These are phyloP conservation scores for Phytophthora chlamydospora DNA, from an alignment of 352 stramenopile genomes.

Conservation along the genomic window DNA sequence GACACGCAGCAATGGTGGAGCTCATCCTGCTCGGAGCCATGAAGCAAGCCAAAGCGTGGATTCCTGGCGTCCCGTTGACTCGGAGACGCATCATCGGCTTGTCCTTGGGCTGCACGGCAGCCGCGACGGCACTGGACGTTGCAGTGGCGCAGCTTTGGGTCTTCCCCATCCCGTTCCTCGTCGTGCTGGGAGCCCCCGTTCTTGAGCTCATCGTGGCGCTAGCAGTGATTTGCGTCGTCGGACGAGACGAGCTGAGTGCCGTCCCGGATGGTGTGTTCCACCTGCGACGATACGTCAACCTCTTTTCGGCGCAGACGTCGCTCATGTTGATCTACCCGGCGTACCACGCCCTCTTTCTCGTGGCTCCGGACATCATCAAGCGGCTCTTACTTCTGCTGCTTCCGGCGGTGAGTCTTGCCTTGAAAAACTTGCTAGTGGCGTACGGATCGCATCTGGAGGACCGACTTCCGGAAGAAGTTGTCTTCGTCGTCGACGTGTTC, in stretches of 20 bases:
- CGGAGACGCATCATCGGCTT: conserved; percentile 3
- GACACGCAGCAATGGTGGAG: conserved; percentile 12
- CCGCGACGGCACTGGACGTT: conserved; percentile 15
- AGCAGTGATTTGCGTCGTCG: conserved; percentile 22
- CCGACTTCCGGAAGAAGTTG: conserved; percentile 30
- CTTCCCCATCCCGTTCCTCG: conserved; percentile 35
- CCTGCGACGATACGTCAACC: conserved; percentile 12
- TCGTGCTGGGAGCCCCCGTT: conserved; percentile 8
- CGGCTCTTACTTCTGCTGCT: conserved; percentile 12
- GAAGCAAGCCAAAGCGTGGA: conserved; percentile 18
- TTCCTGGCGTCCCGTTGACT: conserved; percentile 17
- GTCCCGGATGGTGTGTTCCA: conserved; percentile 18
- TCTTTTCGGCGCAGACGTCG: conserved; percentile 21
- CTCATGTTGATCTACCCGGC: conserved; percentile 26
- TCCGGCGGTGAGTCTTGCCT: background rate
- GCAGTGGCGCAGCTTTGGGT: conserved; percentile 21
- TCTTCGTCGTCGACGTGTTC: conserved; percentile 20
- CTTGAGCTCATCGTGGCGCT: conserved; percentile 19
- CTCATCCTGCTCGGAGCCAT: conserved; percentile 14
- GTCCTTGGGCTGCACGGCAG: conserved; percentile 4
- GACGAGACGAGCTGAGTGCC: conserved; percentile 6
- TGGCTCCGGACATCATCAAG: conserved; percentile 8
- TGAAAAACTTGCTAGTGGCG: conserved; percentile 19
- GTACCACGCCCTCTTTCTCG: conserved; percentile 24
- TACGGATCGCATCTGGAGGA: conserved; percentile 15